Evolutionary conservation across 257 asterid species (phyloP), one percentile per base, ranked within the genome.

Genomic region (Nicotiana tomentosiformis): DNA sequence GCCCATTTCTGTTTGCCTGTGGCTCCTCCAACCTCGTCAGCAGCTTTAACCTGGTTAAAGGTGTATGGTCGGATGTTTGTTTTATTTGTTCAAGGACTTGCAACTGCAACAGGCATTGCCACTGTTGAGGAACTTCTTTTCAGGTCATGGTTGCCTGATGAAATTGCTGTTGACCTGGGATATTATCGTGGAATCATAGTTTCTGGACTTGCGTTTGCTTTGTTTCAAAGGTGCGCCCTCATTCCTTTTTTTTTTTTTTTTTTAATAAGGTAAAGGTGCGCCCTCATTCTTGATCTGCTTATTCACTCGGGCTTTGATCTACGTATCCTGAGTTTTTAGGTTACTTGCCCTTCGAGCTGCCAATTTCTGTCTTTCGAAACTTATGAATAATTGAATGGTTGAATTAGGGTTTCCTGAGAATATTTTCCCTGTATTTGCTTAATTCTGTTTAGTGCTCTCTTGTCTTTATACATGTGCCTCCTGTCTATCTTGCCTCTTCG

Each of bases 61-160:
- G 84, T 92, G 17, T 90, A 86, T 77, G 93, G 92, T 61, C 83
- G 62, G 83, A 82, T 86, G 87, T 86, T 94, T 81, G 49, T 88
- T 83, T 84, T 89, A 67, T 66, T 88, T 78, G 82, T 87, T 84
- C 90, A 81, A 88, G 98, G 91, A 88, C 83, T 91, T 77, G 84
- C 85, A 67, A 88, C 94, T 17, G 98, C 98, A 82, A 88, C 94
- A 57, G 88, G 87, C 30, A 83, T 94, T 84, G 92, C 98, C 66
- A 78, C 83, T 61, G 97, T 93, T 81, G 98, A 96, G 90, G 99
- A 94, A 84, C 86, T 92, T 86, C 90, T 96, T 84, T 96, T 96
- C 82, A 84, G 98, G 83, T 92, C 98, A 83, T 96, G 98, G 99
- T 85, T 96, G 90, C 97, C 97, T 78, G 92, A 92, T 85, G 99